A percentile compares a stretch with the other conserved stretches of the same genome.
Evolutionary conservation across 1,284 basidiomycete genomes (phyloP).

Genomic region (Chiua sp.): DNA sequence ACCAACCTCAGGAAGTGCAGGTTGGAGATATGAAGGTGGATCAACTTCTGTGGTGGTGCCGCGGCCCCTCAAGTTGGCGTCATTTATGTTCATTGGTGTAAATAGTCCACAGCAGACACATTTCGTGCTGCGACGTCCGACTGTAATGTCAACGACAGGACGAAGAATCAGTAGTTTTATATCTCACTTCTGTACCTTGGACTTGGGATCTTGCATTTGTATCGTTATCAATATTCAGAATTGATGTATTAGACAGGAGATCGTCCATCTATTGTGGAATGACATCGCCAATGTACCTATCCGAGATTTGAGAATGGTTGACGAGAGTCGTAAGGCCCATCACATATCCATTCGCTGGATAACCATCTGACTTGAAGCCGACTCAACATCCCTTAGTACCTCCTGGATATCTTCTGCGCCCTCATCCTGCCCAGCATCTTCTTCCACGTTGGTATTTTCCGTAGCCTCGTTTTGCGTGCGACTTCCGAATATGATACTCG

Average conservation of each 20-base stretch:
- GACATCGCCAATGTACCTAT: background rate
- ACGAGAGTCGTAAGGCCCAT: no score
- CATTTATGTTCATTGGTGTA: background rate
- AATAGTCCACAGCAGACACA: background rate
- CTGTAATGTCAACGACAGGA: background rate
- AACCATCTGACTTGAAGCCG: no score
- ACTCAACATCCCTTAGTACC: no score
- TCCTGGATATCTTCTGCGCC: no score
- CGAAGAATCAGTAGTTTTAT: background rate
- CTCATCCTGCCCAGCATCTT: no score
- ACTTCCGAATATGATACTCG: no score
- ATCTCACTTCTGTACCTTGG: background rate
- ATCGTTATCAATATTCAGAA: background rate
- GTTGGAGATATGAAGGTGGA: background rate
- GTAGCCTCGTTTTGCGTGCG: no score
- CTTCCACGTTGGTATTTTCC: no score
- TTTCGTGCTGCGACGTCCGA: background rate
- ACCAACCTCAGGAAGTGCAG: background rate
- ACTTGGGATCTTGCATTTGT: constrained; percentile 6
- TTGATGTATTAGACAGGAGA: background rate
- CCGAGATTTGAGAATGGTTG: no score
- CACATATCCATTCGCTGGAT: no score
- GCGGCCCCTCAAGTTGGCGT: background rate
- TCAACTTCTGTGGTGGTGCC: no score
- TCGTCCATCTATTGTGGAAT: background rate